Base-by-base conservation (phyloP, 345 rosid genomes). In the Diplotaxis tenuifolia region DNA sequence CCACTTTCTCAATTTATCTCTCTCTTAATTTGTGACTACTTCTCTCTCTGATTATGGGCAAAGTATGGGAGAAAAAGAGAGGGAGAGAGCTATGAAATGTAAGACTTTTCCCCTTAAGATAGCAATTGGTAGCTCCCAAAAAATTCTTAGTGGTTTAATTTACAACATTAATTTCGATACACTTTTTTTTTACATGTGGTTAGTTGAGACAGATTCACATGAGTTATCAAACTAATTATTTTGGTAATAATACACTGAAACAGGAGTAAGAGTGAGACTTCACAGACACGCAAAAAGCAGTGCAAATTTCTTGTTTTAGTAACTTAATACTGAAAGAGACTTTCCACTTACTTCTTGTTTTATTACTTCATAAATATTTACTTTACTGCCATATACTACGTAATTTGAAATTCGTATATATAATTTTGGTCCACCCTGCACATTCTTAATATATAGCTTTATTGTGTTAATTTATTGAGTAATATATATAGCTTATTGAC, bases 291-390 rank as follows among this genome's bases (percentile, higher is more conserved):
- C 38, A 53, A 53, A 68, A 68, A 38, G 25, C 79, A 68, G 74
- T 52, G 74, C 58, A 75, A 27, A 1, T 62, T 75, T 42, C 69
- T 68, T 23, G 60, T 19, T 75, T 61, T 75, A 68, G 79, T 68
- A 68, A 28, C 74, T 62, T 15, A 19, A 19, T 61, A 52, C 68
- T 45, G 0, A 19, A 25, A 27, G 12, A 18, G 73, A 23, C n/a
- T 55, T 23, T 65, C 25, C 68, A 40, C 54, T 42, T 42, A 42
- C n/a, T 23, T 38, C 29, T 38, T 7, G 15, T 64, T 23, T 9
- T 20, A 42, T n/a, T n/a, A n/a, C 15, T 45, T 62, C 36, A n/a
- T n/a, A n/a, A n/a, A n/a, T 5, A 20, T 7, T 52, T 53, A 53
- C 28, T 53, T 53, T 21, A 62, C 66, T 2, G 18, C 67, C 10